Percentiles rank a stretch among this genome's conserved stretches.
Evolutionary conservation across 495 filamentous ascomycete genomes (phyloP).

Genomic region (Trichoderma gamsii): DNA sequence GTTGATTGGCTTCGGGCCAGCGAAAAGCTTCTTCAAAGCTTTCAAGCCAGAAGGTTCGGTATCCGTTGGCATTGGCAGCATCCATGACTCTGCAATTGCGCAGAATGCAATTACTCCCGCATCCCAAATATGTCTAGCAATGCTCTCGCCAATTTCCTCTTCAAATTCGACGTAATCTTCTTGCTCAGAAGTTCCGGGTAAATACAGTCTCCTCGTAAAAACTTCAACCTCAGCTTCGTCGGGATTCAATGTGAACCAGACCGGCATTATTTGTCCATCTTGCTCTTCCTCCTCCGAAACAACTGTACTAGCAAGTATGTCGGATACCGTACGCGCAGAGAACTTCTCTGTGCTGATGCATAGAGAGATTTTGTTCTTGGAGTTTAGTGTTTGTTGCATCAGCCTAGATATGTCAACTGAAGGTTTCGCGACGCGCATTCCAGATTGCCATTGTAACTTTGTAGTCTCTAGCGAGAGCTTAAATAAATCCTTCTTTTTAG

Average conservation of each 20-base stretch:
- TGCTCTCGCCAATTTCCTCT: conserved; percentile 93
- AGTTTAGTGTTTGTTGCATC: neutral
- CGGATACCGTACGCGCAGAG: neutral
- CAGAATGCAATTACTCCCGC: conserved; percentile 36
- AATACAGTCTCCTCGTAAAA: neutral
- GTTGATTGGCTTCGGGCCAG: conserved; percentile 31
- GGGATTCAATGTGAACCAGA: neutral
- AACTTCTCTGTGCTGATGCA: neutral
- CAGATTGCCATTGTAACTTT: conserved; percentile 30
- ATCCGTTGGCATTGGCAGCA: conserved; percentile 15
- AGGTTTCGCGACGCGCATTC: conserved; percentile 38
- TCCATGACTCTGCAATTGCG: conserved; percentile 27
- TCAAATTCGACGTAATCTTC: conserved; percentile 43
- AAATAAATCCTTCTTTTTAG: neutral
- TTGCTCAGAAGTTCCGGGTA: conserved; percentile 8
- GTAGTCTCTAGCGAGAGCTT: neutral
- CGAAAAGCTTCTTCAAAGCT: neutral
- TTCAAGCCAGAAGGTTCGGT: neutral
- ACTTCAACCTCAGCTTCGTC: neutral
- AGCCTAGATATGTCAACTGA: neutral
- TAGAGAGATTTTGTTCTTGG: neutral
- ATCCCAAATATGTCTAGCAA: conserved; percentile 92
- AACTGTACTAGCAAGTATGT: neutral
- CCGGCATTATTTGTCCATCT: neutral
- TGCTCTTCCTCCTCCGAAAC: neutral